Evolutionary conservation across 2,329 filamentous ascomycete species (phyloP), one percentile per base, ranked within the genome.

Genomic region (Pleochaeta shiraiana): DNA sequence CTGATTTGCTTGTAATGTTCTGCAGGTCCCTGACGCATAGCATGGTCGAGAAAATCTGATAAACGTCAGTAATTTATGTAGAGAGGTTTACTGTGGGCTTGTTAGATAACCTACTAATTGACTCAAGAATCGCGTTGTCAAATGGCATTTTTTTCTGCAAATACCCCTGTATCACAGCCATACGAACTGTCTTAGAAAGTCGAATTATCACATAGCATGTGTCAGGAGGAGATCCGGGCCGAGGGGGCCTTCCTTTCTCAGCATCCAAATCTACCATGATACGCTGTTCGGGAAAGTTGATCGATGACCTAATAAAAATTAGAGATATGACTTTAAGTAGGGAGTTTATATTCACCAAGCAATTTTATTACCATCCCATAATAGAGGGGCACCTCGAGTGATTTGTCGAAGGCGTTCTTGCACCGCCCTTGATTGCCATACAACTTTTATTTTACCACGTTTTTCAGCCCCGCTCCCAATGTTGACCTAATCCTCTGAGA

Each of bases 341-440:
- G 7, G 34, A 16, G 7, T 37, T 16, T 7, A 37, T 16, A 74
- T 77, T 70, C 77, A 87, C 92, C 93, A 98, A 19, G 90, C 91
- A 59, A 98, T 79, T 73, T 86, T 89, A 70, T 86, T 85, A 31
- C 89, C 88, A 75, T 97, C 90, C 70, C 83, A 90, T 65, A 96
- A 81, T 81, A 86, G 90, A 1, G 63, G 50, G 69, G 71, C 60
- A n/a, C 21, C 73, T 73, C 21, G 55, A 4, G 74, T 76, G 65
- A 77, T 77, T 1, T 76, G 74, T 1, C 77, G 76, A 0, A 91
- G 75, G 2, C 75, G 74, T 0, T 74, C 67, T 72, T 87, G 81
- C 6, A 90, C 79, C 0, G 76, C 74, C 1, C 79, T 76, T 0
- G 85, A 86, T 0, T 82, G 75, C 89, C 90, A 96, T 31, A 90